These are phyloP conservation scores for Aspergillus ochraceoroseus DNA, from an alignment of 2,329 filamentous ascomycete species.

Conservation along the genomic window DNA sequence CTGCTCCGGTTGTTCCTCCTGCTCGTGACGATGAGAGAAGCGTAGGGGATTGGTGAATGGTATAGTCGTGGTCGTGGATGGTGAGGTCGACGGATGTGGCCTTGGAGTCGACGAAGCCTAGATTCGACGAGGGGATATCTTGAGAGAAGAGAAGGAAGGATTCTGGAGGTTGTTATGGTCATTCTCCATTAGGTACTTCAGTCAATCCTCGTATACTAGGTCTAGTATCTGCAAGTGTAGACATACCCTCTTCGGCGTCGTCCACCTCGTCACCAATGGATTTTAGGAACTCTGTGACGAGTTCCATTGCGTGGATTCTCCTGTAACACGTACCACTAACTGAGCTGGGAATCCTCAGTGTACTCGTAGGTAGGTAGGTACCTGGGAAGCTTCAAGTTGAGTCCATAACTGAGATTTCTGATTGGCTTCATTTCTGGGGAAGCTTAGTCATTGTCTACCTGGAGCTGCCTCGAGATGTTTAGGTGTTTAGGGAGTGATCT, in stretches of 20 bases:
- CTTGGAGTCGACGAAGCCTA: constrained; percentile 78
- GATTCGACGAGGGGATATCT: constrained; percentile 65
- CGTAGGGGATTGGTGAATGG: constrained; percentile 76
- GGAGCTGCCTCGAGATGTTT: no score
- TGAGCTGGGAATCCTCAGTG: no score
- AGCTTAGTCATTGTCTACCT: no score
- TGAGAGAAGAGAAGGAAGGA: constrained; percentile 82
- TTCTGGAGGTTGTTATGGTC: constrained; percentile 51
- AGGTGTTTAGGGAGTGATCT: no score
- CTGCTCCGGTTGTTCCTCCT: constrained; percentile 69
- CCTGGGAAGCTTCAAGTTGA: no score
- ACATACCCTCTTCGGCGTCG: constrained; percentile 58
- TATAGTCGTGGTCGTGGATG: constrained; percentile 65
- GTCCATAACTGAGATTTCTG: no score
- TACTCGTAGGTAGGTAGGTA: no score
- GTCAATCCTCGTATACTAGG: no score
- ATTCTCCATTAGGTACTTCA: not conserved
- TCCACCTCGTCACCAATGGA: constrained; percentile 49
- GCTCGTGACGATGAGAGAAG: constrained; percentile 71
- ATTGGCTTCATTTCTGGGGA: no score
- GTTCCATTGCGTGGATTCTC: constrained; percentile 10
- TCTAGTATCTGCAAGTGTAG: not conserved
- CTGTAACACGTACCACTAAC: no score
- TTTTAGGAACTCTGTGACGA: constrained; percentile 36
- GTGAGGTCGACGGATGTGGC: constrained; percentile 61